Evolutionary conservation across 306 rosid species (phyloP), one percentile per base, ranked within the genome.

Genomic region (Malus sieversii): DNA sequence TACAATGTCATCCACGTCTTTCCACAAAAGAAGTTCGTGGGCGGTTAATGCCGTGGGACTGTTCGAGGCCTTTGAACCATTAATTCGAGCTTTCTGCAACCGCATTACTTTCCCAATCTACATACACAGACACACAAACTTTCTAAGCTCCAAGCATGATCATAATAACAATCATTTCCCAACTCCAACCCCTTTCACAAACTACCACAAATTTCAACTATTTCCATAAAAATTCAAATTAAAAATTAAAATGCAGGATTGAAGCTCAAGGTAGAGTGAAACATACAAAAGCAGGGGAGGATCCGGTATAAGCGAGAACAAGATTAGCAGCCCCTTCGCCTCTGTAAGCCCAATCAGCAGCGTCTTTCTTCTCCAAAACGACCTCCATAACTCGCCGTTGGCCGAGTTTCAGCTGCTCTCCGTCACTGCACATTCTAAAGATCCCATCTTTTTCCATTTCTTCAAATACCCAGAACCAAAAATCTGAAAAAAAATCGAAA

Each of bases 301-400:
- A 89, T 73, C 98, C 96, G 23, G 67, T 66, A 80, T 92, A 90
- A 45, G 93, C 86, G 12, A 96, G 93, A 71, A 92, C 96, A 53
- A 96, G 82, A 86, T 96, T 96, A 29, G 89, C 92, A 77, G 98
- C 97, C 77, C 99, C 99, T 90, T 96, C 99, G 73, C 99, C 99
- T 83, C 91, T 86, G 82, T 92, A 92, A 79, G 78, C 83, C 97
- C 97, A 92, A 48, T 88, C 86, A 80, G 55, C 84, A 33, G 93
- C 93, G 30, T 96, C 90, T 30, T 82, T 74, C 66, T 73, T 71
- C 23, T 75, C 75, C 55, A 92, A 72, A 79, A 74, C 60, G 62
- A 77, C 61, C 84, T 83, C 97, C 97, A 90, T 92, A 55, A 45
- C 67, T 19, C 13, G 32, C 63, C 38, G 30, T 38, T 70, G 59